Conservation (phyloP, 257 asterid genomes). For the Solanum sparsipilum region DNA sequence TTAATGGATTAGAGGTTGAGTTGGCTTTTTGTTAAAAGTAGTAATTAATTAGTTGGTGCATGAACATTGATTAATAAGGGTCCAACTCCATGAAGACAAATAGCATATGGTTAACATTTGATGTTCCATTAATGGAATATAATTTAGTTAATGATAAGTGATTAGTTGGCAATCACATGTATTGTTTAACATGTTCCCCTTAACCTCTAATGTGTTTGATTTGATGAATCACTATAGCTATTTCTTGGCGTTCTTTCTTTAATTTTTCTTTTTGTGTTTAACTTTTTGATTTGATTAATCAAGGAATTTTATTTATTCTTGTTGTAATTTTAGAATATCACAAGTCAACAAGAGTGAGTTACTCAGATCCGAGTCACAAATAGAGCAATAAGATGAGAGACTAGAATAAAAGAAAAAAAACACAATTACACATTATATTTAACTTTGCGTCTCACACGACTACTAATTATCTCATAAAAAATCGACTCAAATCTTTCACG, state of each 20-base stretch:
- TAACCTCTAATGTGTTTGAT: neutral
- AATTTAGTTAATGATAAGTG: neutral
- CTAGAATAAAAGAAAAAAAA: too few relatives aligned
- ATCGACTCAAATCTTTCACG: neutral
- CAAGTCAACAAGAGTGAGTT: neutral
- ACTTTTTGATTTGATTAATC: neutral
- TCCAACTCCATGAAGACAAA: neutral
- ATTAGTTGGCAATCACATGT: conserved; percentile 28
- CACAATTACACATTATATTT: too few relatives aligned
- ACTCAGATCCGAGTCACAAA: neutral
- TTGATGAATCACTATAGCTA: neutral
- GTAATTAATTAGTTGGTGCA: neutral
- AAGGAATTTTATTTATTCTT: neutral
- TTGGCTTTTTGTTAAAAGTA: neutral
- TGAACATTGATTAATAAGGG: neutral
- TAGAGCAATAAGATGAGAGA: neutral
- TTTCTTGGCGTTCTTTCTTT: neutral
- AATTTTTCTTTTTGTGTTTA: neutral
- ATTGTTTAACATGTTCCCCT: neutral
- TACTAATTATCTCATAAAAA: neutral
- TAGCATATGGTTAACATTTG: conserved; percentile 5
- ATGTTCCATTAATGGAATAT: neutral
- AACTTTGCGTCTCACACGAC: neutral
- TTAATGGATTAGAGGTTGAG: neutral
- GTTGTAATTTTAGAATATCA: neutral